Base-by-base conservation (phyloP, 495 filamentous ascomycete species). In the Podospora didyma region DNA sequence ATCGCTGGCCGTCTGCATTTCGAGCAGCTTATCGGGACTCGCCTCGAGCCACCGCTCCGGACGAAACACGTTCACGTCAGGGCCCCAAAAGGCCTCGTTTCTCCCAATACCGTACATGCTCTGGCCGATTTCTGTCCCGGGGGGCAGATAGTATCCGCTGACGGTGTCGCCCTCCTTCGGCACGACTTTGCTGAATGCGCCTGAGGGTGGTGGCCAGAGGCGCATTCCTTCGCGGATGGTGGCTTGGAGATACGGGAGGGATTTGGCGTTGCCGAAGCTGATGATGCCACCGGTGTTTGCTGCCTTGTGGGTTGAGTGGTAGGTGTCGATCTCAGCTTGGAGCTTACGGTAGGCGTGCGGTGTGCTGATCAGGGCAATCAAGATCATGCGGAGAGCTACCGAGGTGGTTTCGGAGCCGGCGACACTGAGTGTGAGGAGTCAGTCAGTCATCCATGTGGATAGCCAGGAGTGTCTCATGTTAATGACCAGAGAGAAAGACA, bases 351-450 rank as follows among this genome's bases (percentile, higher is more conserved):
- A 86, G 1, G 75, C 69, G 0, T 50, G 39, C 0, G 74, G 71
- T 45, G 77, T 71, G 7, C 67, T 70, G 6, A 86, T 62, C 23
- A 88, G 65, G 56, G 79, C 77, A 21, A 77, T 61, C 47, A 88
- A 66, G 34, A 82, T 70, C 2, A 75, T 77, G 42, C 77, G 76
- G 59, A 88, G 75, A 10, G 79, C 73, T 0, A 81, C 82, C 0
- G 82, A 79, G 0, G 81, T 84, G 16, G 85, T 86, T 56, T 89
- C 86, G 5, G 83, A 79, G 16, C 84, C 85, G 1, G 85, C 86
- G 5, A 86, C 71, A 42, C 79, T 74, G 31, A 6, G 70, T 7
- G 79, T 68, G 6, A 79, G 73, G 0, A 20, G 26, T 65, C 74
- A 20, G 34, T 1, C 9, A 72, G 66, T 7, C 34, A 1, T 16